Percentiles rank a stretch among this genome's conserved stretches.
Evolutionary conservation across 1,284 basidiomycete genomes (phyloP).

Genomic region (Leccinum colubrinum): DNA sequence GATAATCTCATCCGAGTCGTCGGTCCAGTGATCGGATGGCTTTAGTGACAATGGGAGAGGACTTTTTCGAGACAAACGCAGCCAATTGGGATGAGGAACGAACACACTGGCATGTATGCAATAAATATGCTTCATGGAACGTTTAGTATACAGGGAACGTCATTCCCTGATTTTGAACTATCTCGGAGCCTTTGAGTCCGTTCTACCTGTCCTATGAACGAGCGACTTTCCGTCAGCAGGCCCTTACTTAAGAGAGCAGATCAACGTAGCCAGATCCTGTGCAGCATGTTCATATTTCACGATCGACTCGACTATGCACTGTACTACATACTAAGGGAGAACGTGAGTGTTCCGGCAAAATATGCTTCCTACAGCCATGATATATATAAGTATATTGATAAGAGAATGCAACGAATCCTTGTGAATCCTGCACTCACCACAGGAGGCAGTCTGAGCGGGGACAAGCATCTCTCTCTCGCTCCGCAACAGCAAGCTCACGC

Average conservation of each 20-base stretch:
- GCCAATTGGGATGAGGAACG: not conserved
- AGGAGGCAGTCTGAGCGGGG: not conserved
- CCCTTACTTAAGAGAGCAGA: not conserved
- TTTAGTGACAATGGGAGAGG: not conserved
- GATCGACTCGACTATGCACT: too few species aligned
- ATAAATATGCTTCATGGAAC: not conserved
- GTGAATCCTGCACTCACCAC: not conserved
- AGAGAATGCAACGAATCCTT: not conserved
- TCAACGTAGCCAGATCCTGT: not conserved
- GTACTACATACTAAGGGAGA: too few species aligned
- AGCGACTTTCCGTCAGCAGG: not conserved
- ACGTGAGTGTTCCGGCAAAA: too few species aligned
- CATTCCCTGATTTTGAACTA: not conserved
- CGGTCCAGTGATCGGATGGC: too few species aligned
- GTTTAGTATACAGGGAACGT: not conserved
- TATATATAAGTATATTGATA: not conserved
- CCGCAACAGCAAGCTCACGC: too few species aligned
- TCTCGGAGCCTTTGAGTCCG: not conserved
- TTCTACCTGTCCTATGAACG: not conserved
- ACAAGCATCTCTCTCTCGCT: not conserved
- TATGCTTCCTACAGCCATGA: too few species aligned
- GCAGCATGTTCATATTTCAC: too few species aligned
- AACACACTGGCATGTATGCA: not conserved
- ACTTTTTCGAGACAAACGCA: not conserved
- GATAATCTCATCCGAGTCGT: too few species aligned